A percentile compares a stretch with the other conserved stretches of the same genome.
Conservation (phyloP, 768 basidiomycete species). For the Amanita subjunquillea region DNA sequence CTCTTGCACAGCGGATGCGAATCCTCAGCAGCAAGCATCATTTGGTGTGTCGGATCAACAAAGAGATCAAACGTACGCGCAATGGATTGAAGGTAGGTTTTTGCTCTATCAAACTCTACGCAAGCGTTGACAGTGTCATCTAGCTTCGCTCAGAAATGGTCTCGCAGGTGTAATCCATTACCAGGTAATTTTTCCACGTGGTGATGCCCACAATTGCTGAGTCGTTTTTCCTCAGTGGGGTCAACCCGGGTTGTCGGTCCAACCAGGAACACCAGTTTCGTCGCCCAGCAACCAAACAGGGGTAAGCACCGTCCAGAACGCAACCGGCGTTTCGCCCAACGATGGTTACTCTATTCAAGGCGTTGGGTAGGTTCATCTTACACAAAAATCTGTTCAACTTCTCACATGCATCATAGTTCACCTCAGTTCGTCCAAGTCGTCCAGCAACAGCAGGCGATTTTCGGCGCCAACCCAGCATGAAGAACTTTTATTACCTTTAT, state of each 20-base stretch:
- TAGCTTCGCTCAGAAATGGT: conserved; percentile 31
- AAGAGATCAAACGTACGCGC: conserved; percentile 39
- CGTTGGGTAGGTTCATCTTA: conserved; percentile 22
- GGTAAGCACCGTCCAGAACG: conserved; percentile 17
- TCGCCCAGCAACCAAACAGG: conserved; percentile 21
- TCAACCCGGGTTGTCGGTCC: conserved; percentile 36
- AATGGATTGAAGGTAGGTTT: conserved; percentile 38
- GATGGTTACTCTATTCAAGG: conserved; percentile 49
- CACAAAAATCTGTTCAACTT: neutral
- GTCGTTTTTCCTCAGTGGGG: conserved; percentile 38
- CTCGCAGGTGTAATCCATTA: conserved; percentile 37
- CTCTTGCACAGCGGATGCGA: neutral
- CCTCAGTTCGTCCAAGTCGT: conserved; percentile 20
- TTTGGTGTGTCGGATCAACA: conserved; percentile 45
- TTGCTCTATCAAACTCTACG: neutral
- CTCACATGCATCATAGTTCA: conserved; percentile 13
- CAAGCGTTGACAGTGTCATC: neutral
- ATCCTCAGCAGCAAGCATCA: conserved; percentile 15
- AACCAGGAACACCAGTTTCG: conserved; percentile 35
- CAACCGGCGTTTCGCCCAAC: conserved; percentile 47
- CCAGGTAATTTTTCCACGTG: conserved; percentile 20
- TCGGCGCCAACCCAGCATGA: conserved; percentile 17
- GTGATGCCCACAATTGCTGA: conserved; percentile 7
- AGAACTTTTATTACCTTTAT: too few relatives aligned
- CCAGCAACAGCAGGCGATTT: conserved; percentile 19